A percentile compares a stretch with the other conserved stretches of the same genome.
phyloP scores from a whole-genome alignment of 495 filamentous ascomycete genomes.

The Penicillium arizonense region DNA sequence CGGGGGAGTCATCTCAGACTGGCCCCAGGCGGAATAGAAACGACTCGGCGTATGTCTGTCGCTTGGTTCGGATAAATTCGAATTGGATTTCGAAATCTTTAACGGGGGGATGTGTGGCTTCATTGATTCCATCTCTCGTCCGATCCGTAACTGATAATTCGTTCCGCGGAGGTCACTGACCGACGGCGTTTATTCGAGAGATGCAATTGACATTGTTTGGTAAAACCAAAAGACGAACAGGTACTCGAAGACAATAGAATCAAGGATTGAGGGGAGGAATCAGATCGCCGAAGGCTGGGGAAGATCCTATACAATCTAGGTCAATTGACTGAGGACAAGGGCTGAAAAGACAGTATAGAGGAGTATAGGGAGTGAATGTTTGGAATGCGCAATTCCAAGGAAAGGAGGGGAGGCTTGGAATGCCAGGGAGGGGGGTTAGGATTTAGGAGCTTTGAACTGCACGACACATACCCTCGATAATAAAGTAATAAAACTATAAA shows the following conservation, averaged over 20 bases:
- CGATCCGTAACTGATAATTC: conserved; percentile 3
- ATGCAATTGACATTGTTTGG: conserved; percentile 35
- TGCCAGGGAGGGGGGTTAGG: conserved; percentile 27
- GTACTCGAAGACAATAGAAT: conserved; percentile 1
- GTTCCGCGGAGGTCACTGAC: conserved; percentile 33
- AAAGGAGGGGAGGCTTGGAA: conserved; percentile 25
- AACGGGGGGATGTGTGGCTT: conserved; percentile 67
- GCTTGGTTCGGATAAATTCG: conserved; percentile 43
- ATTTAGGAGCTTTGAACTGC: conserved; percentile 5
- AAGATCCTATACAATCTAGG: conserved; percentile 26
- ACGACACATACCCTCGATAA: conserved; percentile 19
- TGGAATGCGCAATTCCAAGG: conserved; percentile 34
- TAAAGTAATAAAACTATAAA: conserved; percentile 26
- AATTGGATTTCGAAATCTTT: conserved; percentile 63
- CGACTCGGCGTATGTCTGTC: conserved; percentile 20
- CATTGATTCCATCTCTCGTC: conserved; percentile 38
- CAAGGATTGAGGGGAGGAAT: conserved; percentile 14
- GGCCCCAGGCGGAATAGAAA: conserved; percentile 29
- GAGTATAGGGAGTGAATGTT: conserved; percentile 13
- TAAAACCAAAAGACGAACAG: conserved; percentile 5
- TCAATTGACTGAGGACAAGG: conserved; percentile 23
- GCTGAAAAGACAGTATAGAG: conserved; percentile 10
- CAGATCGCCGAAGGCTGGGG: conserved; percentile 25
- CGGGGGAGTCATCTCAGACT: conserved; percentile 67
- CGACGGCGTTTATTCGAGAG: conserved; percentile 28